Base-by-base conservation (phyloP, 1,139 yeast species). In the Wickerhamomyces sp. region DNA sequence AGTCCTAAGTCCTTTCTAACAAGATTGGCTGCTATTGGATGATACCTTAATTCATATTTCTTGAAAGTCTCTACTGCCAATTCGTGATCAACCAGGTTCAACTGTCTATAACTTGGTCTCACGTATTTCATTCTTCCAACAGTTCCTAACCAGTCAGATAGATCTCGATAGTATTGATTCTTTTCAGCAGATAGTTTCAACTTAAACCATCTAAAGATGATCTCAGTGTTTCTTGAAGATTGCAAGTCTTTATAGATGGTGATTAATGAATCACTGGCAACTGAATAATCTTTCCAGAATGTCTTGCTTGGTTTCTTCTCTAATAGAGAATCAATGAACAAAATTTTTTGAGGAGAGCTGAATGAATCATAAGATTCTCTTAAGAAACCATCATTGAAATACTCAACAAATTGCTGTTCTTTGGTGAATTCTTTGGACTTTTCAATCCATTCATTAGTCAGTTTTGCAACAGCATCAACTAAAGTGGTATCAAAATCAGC, bases 71-170 rank as follows among this genome's bases (percentile, higher is more conserved):
- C 63, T 26, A 83, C 59, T 0, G 96, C 96, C 55, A 82, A 68
- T 11, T 73, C 67, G 43, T 77, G 79, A 62, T 87, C 86, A 27
- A 84, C 91, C 26, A 69, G 61, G 61, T 80, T 75, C 50, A 90
- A 71, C 51, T 81, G 67, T 36, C 79, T 74, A 67, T 78, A 89
- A 2, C 95, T 90, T 27, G 96, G 96, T 64, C 96, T 78, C 36
- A 88, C 96, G 62, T 82, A 90, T 71, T 90, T 90, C 96, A 90
- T 90, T 71, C 97, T 78, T 26, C 97, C 97, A 29, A 89, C 94
- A 4, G 93, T 82, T 9, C 94, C 95, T 47, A 90, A 72, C 95
- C 96, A 90, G 45, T 79, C 77, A 8, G 94, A 90, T 41, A 87
- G 67, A 38, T 67, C 67, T 45, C 65, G 67, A 60, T 82, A 79